Conservation (phyloP, 1,284 basidiomycete species). For the Neolentinus lepideus region DNA sequence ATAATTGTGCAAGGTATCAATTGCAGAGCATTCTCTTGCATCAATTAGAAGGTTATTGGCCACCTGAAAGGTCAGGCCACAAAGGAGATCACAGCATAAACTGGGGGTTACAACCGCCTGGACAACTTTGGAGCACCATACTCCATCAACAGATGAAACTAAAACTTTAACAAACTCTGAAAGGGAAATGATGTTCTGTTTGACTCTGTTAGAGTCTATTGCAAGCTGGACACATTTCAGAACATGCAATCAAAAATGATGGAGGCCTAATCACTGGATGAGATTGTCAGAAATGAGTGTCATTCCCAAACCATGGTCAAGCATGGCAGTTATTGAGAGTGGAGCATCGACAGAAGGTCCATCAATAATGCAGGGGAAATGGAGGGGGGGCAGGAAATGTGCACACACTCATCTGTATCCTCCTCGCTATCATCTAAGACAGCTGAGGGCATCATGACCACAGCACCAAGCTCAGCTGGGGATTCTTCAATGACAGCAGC, state of each 20-base stretch:
- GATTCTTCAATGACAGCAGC: too few species aligned
- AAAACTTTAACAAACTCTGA: not conserved
- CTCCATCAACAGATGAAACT: not conserved
- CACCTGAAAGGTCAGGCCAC: conserved; percentile 20
- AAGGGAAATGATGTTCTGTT: not conserved
- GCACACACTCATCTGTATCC: not conserved
- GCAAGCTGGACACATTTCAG: not conserved
- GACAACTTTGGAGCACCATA: not conserved
- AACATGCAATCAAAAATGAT: not conserved
- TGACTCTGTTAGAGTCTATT: not conserved
- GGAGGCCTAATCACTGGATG: not conserved
- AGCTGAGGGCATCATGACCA: not conserved
- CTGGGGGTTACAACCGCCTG: not conserved
- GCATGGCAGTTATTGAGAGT: not conserved
- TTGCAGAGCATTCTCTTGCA: conserved; percentile 12
- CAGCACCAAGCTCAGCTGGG: too few species aligned
- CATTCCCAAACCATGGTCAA: not conserved
- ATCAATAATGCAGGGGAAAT: not conserved
- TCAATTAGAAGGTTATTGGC: conserved; percentile 18
- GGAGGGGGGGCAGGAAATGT: not conserved
- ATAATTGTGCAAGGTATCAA: conserved; percentile 13
- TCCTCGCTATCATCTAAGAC: not conserved
- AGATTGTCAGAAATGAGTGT: not conserved
- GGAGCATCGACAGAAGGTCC: not conserved
- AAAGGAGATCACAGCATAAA: conserved; percentile 17